These are phyloP conservation scores for Colletotrichum acutatum DNA, from an alignment of 2,329 filamentous ascomycete genomes.

Conservation along the genomic window DNA sequence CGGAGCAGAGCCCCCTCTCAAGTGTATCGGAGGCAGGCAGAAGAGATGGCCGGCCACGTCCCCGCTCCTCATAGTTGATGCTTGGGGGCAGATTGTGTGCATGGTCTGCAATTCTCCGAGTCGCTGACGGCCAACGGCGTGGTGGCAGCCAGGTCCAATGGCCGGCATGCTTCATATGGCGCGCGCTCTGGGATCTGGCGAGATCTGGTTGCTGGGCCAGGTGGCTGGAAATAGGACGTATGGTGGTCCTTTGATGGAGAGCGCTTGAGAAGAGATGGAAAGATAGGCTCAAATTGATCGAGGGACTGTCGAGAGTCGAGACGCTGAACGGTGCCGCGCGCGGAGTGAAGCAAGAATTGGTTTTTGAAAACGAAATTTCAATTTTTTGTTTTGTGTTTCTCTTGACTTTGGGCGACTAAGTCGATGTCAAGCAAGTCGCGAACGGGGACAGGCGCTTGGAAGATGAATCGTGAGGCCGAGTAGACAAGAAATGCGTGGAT, in stretches of 20 bases:
- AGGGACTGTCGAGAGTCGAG: constrained; percentile 27
- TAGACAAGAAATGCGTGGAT: not conserved
- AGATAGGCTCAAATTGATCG: constrained; percentile 26
- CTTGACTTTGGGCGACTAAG: not conserved
- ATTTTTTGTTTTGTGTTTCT: not conserved
- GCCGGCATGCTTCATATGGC: constrained; percentile 30
- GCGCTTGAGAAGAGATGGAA: constrained; percentile 20
- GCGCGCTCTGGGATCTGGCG: constrained; percentile 29
- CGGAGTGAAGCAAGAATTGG: constrained; percentile 27
- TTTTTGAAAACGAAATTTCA: not conserved
- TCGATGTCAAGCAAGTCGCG: not conserved
- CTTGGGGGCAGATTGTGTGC: not conserved
- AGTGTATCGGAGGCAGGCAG: constrained; percentile 18
- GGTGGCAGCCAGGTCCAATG: constrained; percentile 8
- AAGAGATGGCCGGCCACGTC: not conserved
- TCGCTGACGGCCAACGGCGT: constrained; percentile 21
- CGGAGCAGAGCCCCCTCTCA: not conserved
- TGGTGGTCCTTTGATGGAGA: constrained; percentile 13
- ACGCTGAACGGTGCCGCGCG: constrained; percentile 31
- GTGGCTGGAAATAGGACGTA: constrained; percentile 2
- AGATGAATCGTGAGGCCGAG: not conserved
- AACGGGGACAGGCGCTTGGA: constrained; percentile 1
- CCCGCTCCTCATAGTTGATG: not conserved
- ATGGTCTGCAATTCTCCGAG: constrained; percentile 24
- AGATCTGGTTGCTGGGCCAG: constrained; percentile 4